Conservation (phyloP, 2,329 filamentous ascomycete genomes). For the Fusarium albidum region DNA sequence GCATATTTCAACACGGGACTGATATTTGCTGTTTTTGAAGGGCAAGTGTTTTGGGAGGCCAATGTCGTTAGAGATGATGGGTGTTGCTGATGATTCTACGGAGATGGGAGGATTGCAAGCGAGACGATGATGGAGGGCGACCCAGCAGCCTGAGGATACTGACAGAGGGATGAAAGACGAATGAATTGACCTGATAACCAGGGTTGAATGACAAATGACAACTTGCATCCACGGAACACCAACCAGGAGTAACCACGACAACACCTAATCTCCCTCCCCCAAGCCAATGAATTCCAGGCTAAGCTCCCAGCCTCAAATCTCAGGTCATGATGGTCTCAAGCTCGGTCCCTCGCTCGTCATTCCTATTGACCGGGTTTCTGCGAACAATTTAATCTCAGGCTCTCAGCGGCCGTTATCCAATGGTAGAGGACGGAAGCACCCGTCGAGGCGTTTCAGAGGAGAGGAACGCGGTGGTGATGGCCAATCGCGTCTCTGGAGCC, state of each 20-base stretch:
- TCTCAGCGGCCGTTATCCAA: slow-evolving; percentile 11
- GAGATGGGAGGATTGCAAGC: background rate
- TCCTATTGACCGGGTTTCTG: background rate
- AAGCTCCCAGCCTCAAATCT: background rate
- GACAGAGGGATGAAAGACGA: background rate
- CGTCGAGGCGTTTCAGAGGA: slow-evolving; percentile 12
- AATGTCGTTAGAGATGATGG: slow-evolving; percentile 26
- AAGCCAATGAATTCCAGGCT: background rate
- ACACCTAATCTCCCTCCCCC: background rate
- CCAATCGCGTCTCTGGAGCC: background rate
- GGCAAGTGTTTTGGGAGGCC: slow-evolving; percentile 13
- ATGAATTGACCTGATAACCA: slow-evolving; percentile 6
- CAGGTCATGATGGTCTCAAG: slow-evolving; percentile 4
- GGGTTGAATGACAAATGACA: background rate
- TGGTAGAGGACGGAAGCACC: slow-evolving; percentile 8
- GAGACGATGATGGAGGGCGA: slow-evolving; percentile 7
- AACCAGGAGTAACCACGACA: background rate
- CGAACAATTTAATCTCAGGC: background rate
- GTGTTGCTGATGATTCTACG: slow-evolving; percentile 6
- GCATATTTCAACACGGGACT: slow-evolving; percentile 14
- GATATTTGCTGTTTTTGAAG: slow-evolving; percentile 11
- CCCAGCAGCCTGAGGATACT: too few species aligned
- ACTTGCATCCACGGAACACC: background rate
- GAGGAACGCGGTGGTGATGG: background rate
- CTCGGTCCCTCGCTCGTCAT: background rate